Evolutionary conservation across 805 yeast genomes (phyloP), one percentile per base, ranked within the genome.

Genomic region (Cyberlindnera mississippiensis): DNA sequence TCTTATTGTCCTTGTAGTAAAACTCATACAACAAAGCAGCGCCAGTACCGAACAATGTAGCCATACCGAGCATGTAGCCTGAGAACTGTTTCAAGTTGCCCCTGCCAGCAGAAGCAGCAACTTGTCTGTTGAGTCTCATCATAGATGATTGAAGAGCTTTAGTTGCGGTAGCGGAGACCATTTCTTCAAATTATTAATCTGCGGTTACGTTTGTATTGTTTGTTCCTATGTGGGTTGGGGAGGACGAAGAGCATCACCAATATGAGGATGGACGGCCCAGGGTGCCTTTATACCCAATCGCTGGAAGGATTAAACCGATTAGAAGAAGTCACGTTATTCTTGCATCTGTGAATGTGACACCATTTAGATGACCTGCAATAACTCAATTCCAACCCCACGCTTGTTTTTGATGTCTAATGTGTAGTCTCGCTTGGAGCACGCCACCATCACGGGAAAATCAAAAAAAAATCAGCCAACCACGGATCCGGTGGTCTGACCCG

Each of bases 1-100:
- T 57, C 40, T 53, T 54, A 47, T 57, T 55, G 32, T 52, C 31
- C 47, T 51, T 43, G 44, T 52, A 56, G 40, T 56, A 56, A 33
- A 52, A 49, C 13, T 44, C 42, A 34, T 51, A 56, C 46, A 55
- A 35, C 10, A 44, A 26, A 13, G 44, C 40, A 26, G 45, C 36
- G 39, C 58, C 54, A 8, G 49, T 22, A 13, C 51, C 44, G 16
- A 51, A 48, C 2, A 55, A 38, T 1, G 40, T 34, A 4, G 52
- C 37, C 47, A 54, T 42, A 14, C 58, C 60, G 4, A 47, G 22
- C 27, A 52, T 35, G 37, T 56, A 57, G 3, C 41, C 35, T 6
- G 48, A 13, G 38, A 56, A 51, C 35, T 45, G 38, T 3, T 24
- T 27, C 4, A 38, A 19, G 13, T 37, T 30, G 7, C 45, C 44